Conservation (phyloP, 352 stramenopile species). For the Pythium vanterpoolii region DNA sequence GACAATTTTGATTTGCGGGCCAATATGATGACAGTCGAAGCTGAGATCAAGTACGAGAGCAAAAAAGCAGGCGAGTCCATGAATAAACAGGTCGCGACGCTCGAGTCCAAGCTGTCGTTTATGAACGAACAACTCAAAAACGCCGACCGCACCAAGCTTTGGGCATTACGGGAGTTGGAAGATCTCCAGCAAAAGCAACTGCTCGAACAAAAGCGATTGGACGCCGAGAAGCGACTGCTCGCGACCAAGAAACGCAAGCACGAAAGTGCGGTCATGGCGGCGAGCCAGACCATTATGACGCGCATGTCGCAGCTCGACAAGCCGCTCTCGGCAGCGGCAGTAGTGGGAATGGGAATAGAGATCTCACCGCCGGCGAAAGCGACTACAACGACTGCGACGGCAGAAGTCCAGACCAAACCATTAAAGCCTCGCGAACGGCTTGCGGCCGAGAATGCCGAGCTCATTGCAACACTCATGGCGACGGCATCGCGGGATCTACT, state of each 20-base stretch:
- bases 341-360: background rate
- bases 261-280: constrained; percentile 36
- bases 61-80: constrained; percentile 41
- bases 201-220: constrained; percentile 59
- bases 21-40: constrained; percentile 47
- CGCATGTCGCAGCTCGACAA: constrained; percentile 29
- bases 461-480: constrained; percentile 18
- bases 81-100: constrained; percentile 36
- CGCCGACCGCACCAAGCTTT: constrained; percentile 52
- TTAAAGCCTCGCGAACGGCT: constrained; percentile 23
- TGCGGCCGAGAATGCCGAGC: constrained; percentile 25
- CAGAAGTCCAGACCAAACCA: constrained; percentile 13
- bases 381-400: background rate
- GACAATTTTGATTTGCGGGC: constrained; percentile 65
- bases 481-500: constrained; percentile 22
- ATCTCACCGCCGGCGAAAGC: background rate
- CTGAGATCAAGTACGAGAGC: constrained; percentile 42
- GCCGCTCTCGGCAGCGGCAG: background rate
- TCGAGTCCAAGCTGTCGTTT: constrained; percentile 62
- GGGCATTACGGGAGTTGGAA: constrained; percentile 44
- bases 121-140: constrained; percentile 49
- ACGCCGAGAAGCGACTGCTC: constrained; percentile 63
- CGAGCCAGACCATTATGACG: constrained; percentile 45
- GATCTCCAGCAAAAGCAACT: constrained; percentile 54
- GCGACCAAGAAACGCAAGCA: constrained; percentile 66